Conservation (phyloP, 1,284 basidiomycete genomes). For the Trichosporon faecale region DNA sequence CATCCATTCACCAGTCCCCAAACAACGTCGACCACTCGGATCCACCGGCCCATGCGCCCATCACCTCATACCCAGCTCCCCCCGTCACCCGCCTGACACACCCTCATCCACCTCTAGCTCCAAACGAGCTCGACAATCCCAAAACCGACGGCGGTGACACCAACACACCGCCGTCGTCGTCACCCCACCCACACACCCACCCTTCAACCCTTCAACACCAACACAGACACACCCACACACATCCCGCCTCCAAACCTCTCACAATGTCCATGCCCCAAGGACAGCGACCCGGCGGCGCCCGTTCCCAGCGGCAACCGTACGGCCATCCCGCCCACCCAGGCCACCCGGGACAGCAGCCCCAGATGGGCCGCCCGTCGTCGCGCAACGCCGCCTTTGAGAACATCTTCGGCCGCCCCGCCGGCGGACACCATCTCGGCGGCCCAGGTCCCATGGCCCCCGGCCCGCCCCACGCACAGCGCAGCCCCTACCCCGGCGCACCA, state of each 20-base stretch:
- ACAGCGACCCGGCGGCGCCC: slow-evolving; percentile 5
- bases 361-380: slow-evolving; percentile 19
- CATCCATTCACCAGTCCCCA: background rate
- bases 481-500: background rate
- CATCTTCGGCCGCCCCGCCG: slow-evolving; percentile 51
- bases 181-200: background rate
- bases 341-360: background rate
- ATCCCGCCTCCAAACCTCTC: background rate
- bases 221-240: background rate
- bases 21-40: background rate
- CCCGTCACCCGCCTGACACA: background rate
- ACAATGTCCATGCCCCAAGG: slow-evolving; percentile 4
- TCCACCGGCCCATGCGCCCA: slow-evolving; percentile 3
- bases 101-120: background rate
- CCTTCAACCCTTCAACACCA: too few relatives aligned
- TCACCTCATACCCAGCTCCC: background rate
- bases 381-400: slow-evolving; percentile 51
- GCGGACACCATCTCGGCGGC: slow-evolving; percentile 44
- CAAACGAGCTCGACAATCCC: background rate
- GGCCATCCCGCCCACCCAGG: slow-evolving; percentile 1
- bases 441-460: slow-evolving; percentile 19
- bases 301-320: background rate
- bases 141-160: slow-evolving; percentile 1
- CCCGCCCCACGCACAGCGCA: background rate
- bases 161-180: slow-evolving; percentile 4